Evolutionary conservation across 129 eudicot genomes (phyloP).

Genomic region (Escallonia rubra): DNA sequence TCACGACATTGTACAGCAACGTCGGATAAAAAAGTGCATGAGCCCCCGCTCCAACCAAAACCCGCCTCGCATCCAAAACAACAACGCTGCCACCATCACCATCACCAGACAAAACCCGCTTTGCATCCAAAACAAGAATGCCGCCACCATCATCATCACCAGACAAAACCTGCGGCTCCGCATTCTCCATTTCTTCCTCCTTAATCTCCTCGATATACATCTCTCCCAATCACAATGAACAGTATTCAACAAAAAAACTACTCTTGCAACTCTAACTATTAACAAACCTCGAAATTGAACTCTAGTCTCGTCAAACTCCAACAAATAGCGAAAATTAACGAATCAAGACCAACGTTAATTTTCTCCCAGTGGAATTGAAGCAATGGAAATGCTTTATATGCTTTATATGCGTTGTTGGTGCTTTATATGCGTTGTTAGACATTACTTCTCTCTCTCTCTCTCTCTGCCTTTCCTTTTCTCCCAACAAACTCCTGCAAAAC

Average conservation of each 20-base stretch:
- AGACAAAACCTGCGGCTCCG: slow-evolving; percentile 13
- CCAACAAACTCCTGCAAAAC: slow-evolving; percentile 23
- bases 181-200: slow-evolving; percentile 36
- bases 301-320: slow-evolving; percentile 1
- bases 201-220: slow-evolving; percentile 70
- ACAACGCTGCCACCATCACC: slow-evolving; percentile 19
- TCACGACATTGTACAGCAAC: slow-evolving; percentile 64
- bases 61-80: slow-evolving; percentile 50
- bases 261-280: not conserved
- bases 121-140: slow-evolving; percentile 37
- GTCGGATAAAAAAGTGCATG: slow-evolving; percentile 88
- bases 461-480: slow-evolving; percentile 29
- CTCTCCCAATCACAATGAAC: not conserved
- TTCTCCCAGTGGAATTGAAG: too few relatives aligned
- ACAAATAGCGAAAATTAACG: slow-evolving; percentile 8
- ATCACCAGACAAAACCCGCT: slow-evolving; percentile 40
- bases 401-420: too few relatives aligned
- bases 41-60: slow-evolving; percentile 77
- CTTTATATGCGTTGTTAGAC: slow-evolving; percentile 9
- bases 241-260: not conserved
- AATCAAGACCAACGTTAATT: not conserved
- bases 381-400: too few relatives aligned
- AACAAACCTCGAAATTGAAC: slow-evolving; percentile 9
- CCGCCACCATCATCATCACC: slow-evolving; percentile 20
- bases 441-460: slow-evolving; percentile 18